Evolutionary conservation across 306 rosid genomes (phyloP), one percentile per base, ranked within the genome.

Genomic region (Nissolia schottii): DNA sequence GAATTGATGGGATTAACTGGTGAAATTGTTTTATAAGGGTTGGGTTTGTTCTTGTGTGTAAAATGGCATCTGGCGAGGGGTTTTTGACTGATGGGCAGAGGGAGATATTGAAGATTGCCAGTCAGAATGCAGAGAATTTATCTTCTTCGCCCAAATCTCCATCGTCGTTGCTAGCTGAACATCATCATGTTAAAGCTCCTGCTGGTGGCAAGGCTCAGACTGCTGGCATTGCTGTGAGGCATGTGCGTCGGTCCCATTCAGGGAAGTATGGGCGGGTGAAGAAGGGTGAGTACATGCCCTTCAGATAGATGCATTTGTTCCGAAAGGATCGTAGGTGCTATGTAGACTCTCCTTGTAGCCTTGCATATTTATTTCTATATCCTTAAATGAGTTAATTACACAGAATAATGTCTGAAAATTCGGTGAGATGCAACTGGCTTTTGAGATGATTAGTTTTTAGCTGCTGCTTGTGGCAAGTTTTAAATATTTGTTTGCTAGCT

Each of bases 131-230:
- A 41, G 99, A 94, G 67, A 72, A 19, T 85, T 72, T 94, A 60
- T 87, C 99, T 3, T 89, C 95, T 0, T 94, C 99, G 2, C 99
- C 99, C 3, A 94, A 94, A 56, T 94, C 99, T 4, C 99, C 96
- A 1, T 69, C 90, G 15, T 77, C 91, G 2, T 83, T 87, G 74
- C 84, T 91, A 13, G 63, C 96, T 31, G 99, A 94, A 14, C 89
- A 87, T 77, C 83, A 91, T 82, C 88, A 74, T 63, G 74, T 87
- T 24, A 94, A 89, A 82, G 95, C 88, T 40, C 96, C 99, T 54
- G 67, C 89, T 37, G 90, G 92, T 40, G 92, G 96, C 34, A 94
- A 85, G 92, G 92, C 84, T 9, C 80, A 89, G 14, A 85, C 89
- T 18, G 88, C 92, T 82, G 99, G 89, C 69, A 73, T 73, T 53